Evolutionary conservation across 169 alveolate genomes (phyloP).

Genomic region (Theileria annulata): DNA sequence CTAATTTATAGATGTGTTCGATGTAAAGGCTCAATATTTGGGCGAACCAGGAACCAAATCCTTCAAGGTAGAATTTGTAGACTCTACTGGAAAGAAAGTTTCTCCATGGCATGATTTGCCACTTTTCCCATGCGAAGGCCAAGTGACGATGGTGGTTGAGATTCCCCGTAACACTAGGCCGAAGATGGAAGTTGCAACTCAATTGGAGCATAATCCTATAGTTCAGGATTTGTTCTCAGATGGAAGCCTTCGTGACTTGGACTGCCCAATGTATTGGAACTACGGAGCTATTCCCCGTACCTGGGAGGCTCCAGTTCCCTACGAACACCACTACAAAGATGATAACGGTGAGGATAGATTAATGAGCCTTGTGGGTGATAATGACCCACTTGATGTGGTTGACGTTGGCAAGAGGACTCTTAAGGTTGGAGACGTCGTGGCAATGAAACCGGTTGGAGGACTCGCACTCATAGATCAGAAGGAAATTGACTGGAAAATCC

Average conservation of each 20-base stretch:
- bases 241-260: slow-evolving; percentile 73
- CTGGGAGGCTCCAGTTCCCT: slow-evolving; percentile 88
- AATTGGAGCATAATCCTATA: slow-evolving; percentile 66
- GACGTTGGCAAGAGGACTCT: slow-evolving; percentile 75
- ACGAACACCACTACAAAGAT: slow-evolving; percentile 40
- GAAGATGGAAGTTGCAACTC: slow-evolving; percentile 73
- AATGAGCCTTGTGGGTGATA: slow-evolving; percentile 81
- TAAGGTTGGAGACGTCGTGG: slow-evolving; percentile 68
- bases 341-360: slow-evolving; percentile 14
- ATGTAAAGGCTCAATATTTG: neutral
- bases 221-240: slow-evolving; percentile 68
- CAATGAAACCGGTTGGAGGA: slow-evolving; percentile 87
- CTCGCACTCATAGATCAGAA: slow-evolving; percentile 89
- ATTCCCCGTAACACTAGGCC: slow-evolving; percentile 73
- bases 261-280: slow-evolving; percentile 86
- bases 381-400: slow-evolving; percentile 91
- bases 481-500: slow-evolving; percentile 90
- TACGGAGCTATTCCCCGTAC: slow-evolving; percentile 93
- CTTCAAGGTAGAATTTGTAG: slow-evolving; percentile 37
- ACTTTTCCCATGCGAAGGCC: slow-evolving; percentile 25
- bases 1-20: slow-evolving; percentile 4
- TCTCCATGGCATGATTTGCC: slow-evolving; percentile 70
- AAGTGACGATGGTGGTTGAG: slow-evolving; percentile 71
- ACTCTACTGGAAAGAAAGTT: slow-evolving; percentile 31
- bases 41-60: slow-evolving; percentile 53